Evolutionary conservation across 192 early-diverging fungal species (phyloP).

Genomic region (Umbelopsis ramanniana): DNA sequence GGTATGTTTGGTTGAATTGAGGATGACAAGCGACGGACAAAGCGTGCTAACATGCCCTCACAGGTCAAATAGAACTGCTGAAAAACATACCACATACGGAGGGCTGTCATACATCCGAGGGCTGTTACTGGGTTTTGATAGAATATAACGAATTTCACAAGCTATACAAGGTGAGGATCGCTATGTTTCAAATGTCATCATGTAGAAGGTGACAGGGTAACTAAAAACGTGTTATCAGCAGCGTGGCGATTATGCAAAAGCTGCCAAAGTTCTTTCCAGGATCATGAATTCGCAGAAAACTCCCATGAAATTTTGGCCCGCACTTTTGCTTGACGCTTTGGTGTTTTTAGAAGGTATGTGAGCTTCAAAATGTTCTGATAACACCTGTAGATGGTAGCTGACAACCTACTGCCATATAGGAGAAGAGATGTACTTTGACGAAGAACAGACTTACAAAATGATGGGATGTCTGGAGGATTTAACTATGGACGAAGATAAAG

Average conservation of each 20-base stretch:
- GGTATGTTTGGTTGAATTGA: neutral
- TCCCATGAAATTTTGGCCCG: slow-evolving; percentile 12
- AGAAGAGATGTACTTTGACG: slow-evolving; percentile 14
- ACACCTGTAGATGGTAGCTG: neutral
- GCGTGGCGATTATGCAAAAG: slow-evolving; percentile 20
- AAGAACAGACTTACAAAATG: slow-evolving; percentile 16
- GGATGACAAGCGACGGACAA: too few relatives aligned
- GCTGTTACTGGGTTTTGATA: neutral
- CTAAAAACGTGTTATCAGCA: neutral
- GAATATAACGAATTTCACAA: slow-evolving; percentile 15
- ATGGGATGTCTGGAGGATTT: slow-evolving; percentile 14
- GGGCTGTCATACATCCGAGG: neutral
- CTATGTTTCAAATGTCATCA: neutral
- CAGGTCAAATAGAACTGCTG: neutral
- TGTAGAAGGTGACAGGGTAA: neutral
- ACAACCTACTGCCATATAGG: neutral
- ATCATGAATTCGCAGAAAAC: neutral
- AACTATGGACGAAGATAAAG: neutral
- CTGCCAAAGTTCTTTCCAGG: neutral
- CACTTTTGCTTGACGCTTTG: slow-evolving; percentile 7
- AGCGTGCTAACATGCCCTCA: neutral
- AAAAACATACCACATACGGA: neutral
- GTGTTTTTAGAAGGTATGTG: slow-evolving; percentile 5
- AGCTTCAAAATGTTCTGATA: neutral
- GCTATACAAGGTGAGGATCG: neutral